Evolutionary conservation across 2,329 filamentous ascomycete species (phyloP), one percentile per base, ranked within the genome.

Genomic region (Fusarium redolens): DNA sequence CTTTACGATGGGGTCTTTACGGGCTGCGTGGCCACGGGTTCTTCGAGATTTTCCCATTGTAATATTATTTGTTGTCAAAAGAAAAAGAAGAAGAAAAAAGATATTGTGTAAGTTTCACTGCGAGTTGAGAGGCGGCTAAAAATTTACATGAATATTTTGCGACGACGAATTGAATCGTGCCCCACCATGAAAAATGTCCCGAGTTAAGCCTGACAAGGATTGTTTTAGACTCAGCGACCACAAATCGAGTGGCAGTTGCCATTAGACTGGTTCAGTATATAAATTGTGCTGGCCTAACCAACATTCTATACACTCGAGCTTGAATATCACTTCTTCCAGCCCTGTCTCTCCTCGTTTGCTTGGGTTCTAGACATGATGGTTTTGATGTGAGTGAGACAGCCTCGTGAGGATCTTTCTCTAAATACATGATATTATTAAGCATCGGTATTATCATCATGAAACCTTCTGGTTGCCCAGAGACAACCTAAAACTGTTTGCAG

Each of bases 41-140:
- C 87, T 85, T 43, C 89, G 85, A 33, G 89, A 87, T 81, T 92
- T 92, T 47, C 82, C 90, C 90, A 92, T 92, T 56, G n/a, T n/a
- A 18, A 47, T 25, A 25, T 47, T 44, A 40, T 41, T 20, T 45
- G 7, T 37, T 31, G 44, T 51, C 33, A 44, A 43, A 50, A 31
- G 37, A 28, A 28, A 28, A 28, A 28, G 22, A 22, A 22, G 22
- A 28, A 28, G 25, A 40, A 38, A 20, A 43, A 25, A 25, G 40
- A 41, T 18, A 35, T 57, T 43, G 47, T 47, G 18, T n/a, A 40
- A 55, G 50, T 48, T 43, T 31, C 44, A 50, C 43, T 41, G 38
- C 41, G n/a, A 37, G 22, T 14, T 47, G 33, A 45, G 30, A 50
- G 52, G 59, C 61, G 57, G 48, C 54, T 72, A 55, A 73, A 73